A percentile compares a stretch with the other conserved stretches of the same genome.
These are phyloP conservation scores for Suillus discolor DNA, from an alignment of 768 basidiomycete species.

Conservation along the genomic window DNA sequence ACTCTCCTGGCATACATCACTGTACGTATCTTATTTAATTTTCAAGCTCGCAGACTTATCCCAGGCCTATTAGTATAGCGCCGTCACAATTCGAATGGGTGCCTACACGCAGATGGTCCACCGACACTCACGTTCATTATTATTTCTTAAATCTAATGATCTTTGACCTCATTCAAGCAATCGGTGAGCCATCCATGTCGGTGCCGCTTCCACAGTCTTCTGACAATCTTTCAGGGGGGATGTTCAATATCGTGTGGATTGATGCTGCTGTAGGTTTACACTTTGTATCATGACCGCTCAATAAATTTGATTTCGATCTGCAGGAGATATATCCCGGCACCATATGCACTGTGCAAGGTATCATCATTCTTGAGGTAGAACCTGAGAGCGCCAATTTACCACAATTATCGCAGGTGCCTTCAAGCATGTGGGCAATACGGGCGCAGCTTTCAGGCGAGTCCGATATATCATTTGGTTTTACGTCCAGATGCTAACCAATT, in stretches of 20 bases:
- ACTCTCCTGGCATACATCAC: conserved; percentile 31
- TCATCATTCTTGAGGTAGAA: neutral
- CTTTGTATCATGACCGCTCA: neutral
- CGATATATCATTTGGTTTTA: neutral
- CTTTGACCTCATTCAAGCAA: conserved; percentile 35
- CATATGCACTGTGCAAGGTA: conserved; percentile 40
- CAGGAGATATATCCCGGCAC: conserved; percentile 33
- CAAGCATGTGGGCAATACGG: conserved; percentile 44
- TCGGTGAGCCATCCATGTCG: conserved; percentile 23
- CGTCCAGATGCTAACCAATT: conserved; percentile 9
- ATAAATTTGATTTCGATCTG: neutral
- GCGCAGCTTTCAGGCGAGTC: conserved; percentile 39
- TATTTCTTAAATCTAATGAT: conserved; percentile 36
- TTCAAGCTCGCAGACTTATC: neutral
- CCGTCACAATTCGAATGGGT: conserved; percentile 25
- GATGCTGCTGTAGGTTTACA: conserved; percentile 30
- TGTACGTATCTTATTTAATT: conserved; percentile 16
- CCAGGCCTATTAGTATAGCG: conserved; percentile 25
- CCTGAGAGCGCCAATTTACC: neutral
- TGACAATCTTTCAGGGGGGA: conserved; percentile 32
- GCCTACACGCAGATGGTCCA: conserved; percentile 31
- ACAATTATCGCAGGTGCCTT: conserved; percentile 29
- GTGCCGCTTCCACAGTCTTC: neutral
- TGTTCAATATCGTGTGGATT: conserved; percentile 41
- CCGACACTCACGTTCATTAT: conserved; percentile 35